A percentile compares a stretch with the other conserved stretches of the same genome.
phyloP scores from a whole-genome alignment of 2,329 filamentous ascomycete species.

The Fonsecaea pedrosoi region DNA sequence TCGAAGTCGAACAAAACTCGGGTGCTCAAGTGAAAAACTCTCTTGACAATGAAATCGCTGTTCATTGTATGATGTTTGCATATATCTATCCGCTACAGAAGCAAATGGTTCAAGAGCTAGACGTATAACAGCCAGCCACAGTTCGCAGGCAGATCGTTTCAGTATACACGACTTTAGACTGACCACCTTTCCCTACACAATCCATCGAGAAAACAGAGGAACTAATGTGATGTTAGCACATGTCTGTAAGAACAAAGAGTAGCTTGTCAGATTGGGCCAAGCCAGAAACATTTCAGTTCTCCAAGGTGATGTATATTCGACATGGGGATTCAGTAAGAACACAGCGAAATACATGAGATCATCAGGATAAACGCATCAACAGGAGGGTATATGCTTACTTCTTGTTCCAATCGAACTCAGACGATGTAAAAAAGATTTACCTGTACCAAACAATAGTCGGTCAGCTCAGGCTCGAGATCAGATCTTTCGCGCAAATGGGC shows the following conservation, averaged over 20 bases:
- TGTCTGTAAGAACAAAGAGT: neutral
- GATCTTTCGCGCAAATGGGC: constrained; percentile 42
- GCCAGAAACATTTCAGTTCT: constrained; percentile 61
- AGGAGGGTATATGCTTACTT: constrained; percentile 12
- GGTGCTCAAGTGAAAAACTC: neutral
- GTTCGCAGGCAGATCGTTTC: neutral
- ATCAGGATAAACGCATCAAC: constrained; percentile 55
- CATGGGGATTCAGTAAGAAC: constrained; percentile 69
- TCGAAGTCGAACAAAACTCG: neutral
- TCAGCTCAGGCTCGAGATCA: constrained; percentile 28
- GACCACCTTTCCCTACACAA: neutral
- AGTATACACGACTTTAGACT: neutral
- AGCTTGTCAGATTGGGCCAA: neutral
- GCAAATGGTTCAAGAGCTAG: neutral
- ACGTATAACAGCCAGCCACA: neutral
- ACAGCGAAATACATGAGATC: constrained; percentile 67
- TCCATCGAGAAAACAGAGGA: neutral
- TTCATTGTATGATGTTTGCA: neutral
- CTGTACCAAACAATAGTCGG: neutral
- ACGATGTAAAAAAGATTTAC: neutral
- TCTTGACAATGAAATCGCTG: neutral
- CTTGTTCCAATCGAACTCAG: constrained; percentile 9
- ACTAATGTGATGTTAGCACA: constrained; percentile 10
- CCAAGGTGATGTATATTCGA: constrained; percentile 70
- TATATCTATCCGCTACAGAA: neutral